Percentiles rank a stretch among this genome's conserved stretches.
Conservation (phyloP, 306 rosid species). For the Vigna radiata region DNA sequence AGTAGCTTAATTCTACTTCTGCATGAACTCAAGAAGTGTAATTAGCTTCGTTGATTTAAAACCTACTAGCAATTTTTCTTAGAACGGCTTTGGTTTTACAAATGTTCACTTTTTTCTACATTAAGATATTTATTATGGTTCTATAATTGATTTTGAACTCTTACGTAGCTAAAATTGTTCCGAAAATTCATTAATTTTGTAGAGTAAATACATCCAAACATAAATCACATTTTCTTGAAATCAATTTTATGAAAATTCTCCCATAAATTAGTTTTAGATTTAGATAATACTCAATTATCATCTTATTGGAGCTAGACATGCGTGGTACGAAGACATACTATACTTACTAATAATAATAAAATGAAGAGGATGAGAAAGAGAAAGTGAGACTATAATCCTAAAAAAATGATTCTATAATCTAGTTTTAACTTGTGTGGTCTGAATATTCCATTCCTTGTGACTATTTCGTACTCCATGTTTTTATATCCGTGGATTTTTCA, state of each 20-base stretch:
- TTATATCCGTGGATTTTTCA: background rate
- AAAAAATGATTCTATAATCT: no score
- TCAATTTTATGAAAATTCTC: background rate
- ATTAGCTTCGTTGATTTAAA: background rate
- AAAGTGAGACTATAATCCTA: background rate
- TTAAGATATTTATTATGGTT: background rate
- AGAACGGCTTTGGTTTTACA: background rate
- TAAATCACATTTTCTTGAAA: background rate
- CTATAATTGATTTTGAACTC: background rate
- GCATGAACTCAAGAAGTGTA: constrained; percentile 6
- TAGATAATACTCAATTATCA: background rate
- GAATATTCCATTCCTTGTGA: constrained; percentile 18
- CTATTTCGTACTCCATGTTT: background rate
- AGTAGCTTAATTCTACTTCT: background rate
- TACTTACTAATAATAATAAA: background rate
- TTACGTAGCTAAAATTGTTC: no score
- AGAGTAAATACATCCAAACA: background rate
- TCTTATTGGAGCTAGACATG: background rate
- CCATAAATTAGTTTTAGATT: background rate
- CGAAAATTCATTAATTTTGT: background rate
- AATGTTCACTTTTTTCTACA: background rate
- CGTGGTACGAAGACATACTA: background rate
- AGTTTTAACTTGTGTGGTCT: no score
- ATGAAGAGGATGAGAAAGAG: background rate
- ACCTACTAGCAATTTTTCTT: background rate